Evolutionary conservation across 2,329 filamentous ascomycete genomes (phyloP).

Genomic region (Fusarium floridanum): DNA sequence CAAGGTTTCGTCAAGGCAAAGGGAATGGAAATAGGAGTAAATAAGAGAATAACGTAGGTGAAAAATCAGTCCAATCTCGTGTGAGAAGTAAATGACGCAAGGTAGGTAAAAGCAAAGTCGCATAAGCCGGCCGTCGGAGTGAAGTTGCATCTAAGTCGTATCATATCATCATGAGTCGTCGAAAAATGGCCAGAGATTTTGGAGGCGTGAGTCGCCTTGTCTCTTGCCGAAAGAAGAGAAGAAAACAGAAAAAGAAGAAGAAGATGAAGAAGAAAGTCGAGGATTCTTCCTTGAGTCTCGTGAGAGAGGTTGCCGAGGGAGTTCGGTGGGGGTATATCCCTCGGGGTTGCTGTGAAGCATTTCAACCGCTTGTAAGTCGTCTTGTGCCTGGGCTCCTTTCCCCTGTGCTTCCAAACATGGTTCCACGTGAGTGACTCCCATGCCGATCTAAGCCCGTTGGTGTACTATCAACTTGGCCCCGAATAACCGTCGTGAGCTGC

Average conservation of each 20-base stretch:
- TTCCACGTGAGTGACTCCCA: conserved; percentile 23
- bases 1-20: not conserved
- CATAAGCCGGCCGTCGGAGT: conserved; percentile 35
- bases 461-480: conserved; percentile 18
- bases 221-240: conserved; percentile 23
- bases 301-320: conserved; percentile 45
- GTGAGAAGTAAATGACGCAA: conserved; percentile 14
- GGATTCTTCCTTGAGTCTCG: conserved; percentile 37
- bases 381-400: conserved; percentile 38
- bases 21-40: not conserved
- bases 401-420: conserved; percentile 27
- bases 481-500: conserved; percentile 9
- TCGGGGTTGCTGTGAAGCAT: conserved; percentile 54
- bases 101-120: conserved; percentile 1
- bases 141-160: conserved; percentile 45
- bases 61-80: conserved; percentile 22
- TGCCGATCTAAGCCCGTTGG: conserved; percentile 34
- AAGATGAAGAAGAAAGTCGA: conserved; percentile 18
- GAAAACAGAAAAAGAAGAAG: conserved; percentile 10
- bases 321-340: conserved; percentile 47
- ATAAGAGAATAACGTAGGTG: not conserved
- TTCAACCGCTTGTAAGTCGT: conserved; percentile 53
- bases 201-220: conserved; percentile 22
- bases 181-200: conserved; percentile 20
- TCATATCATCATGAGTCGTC: conserved; percentile 44